Evolutionary conservation across 2,329 filamentous ascomycete species (phyloP).

Genomic region (Venturia aucupariae): DNA sequence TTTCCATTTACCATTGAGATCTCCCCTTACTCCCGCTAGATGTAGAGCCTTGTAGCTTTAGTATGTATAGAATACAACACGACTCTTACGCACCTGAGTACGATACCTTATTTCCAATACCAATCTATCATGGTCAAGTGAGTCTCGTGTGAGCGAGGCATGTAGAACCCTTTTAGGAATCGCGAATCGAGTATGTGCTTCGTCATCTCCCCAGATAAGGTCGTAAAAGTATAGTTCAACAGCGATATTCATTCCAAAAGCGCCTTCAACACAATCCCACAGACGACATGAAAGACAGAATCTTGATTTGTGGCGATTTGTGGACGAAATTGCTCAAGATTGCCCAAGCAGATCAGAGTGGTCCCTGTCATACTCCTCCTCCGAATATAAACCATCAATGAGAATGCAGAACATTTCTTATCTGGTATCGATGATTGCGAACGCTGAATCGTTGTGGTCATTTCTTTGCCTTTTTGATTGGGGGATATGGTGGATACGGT

Average conservation of each 20-base stretch:
- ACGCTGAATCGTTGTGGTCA: no score
- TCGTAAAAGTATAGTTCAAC: conserved; percentile 8
- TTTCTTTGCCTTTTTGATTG: no score
- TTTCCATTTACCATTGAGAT: no score
- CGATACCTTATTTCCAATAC: no score
- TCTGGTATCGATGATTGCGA: background rate
- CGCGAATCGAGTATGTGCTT: background rate
- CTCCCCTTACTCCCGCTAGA: no score
- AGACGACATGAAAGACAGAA: conserved; percentile 15
- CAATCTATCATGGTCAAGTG: no score
- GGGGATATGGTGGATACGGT: no score
- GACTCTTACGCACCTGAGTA: no score
- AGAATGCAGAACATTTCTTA: conserved; percentile 7
- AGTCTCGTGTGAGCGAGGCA: no score
- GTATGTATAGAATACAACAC: no score
- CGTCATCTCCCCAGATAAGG: conserved; percentile 6
- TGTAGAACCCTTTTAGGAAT: no score
- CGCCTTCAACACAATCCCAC: conserved; percentile 8
- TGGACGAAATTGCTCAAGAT: background rate
- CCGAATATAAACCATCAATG: conserved; percentile 13
- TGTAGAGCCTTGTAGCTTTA: no score
- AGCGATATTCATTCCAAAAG: background rate
- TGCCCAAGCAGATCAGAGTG: conserved; percentile 3
- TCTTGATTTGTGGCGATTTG: conserved; percentile 12
- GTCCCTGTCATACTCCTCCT: conserved; percentile 6